Conservation (phyloP, 495 filamentous ascomycete genomes). For the Haplographium delicatum region DNA sequence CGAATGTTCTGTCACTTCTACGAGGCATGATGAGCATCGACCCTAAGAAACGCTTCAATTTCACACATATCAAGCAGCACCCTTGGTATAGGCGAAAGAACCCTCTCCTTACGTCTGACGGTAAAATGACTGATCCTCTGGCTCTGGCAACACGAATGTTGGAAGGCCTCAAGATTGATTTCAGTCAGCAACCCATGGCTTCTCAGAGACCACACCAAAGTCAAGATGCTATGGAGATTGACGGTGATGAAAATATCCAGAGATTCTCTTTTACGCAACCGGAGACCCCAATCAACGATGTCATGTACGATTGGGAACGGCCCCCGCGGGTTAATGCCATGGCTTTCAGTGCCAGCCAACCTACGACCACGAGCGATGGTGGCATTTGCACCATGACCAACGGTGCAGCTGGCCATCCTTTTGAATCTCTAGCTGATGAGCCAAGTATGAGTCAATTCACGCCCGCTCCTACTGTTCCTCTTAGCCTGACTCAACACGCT, state of each 20-base stretch:
- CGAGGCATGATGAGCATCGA: constrained; percentile 91
- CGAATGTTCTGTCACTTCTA: constrained; percentile 76
- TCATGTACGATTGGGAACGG: constrained; percentile 48
- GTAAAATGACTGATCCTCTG: constrained; percentile 73
- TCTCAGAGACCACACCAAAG: constrained; percentile 37
- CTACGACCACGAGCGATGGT: constrained; percentile 21
- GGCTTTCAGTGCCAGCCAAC: constrained; percentile 40
- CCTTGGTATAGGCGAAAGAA: constrained; percentile 93
- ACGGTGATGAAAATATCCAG: constrained; percentile 31
- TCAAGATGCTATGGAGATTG: constrained; percentile 50
- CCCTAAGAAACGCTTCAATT: constrained; percentile 67
- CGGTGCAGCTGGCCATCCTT: constrained; percentile 20
- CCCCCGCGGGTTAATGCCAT: constrained; percentile 27
- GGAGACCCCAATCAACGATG: constrained; percentile 48
- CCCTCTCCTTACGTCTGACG: constrained; percentile 64
- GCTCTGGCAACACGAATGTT: constrained; percentile 89
- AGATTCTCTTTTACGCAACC: constrained; percentile 70
- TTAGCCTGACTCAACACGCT: constrained; percentile 80
- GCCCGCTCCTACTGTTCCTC: constrained; percentile 67
- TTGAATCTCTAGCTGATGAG: constrained; percentile 72
- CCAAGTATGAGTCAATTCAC: constrained; percentile 92
- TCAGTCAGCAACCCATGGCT: constrained; percentile 58
- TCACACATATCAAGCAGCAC: constrained; percentile 84
- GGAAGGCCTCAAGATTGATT: constrained; percentile 86
- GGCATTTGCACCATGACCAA: constrained; percentile 16